phyloP scores from a whole-genome alignment of 2,329 filamentous ascomycete genomes.

The Raffaelea albimanens region DNA sequence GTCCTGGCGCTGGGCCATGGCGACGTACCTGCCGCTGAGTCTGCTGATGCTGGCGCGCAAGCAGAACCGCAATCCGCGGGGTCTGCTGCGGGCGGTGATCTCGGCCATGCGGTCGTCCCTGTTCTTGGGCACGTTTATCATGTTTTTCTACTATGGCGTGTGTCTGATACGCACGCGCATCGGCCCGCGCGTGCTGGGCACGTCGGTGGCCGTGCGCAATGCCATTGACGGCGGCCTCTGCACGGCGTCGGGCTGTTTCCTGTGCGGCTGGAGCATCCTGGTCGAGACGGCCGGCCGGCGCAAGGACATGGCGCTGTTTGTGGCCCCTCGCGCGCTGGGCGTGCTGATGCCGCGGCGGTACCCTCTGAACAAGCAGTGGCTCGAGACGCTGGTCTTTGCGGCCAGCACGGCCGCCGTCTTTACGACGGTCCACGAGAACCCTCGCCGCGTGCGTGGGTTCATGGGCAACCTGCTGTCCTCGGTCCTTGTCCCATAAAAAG shows the following conservation, averaged over 20 bases:
- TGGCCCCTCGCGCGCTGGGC: conserved; percentile 67
- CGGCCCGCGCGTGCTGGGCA: conserved; percentile 59
- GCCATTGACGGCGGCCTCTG: conserved; percentile 55
- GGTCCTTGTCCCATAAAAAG: conserved; percentile 27
- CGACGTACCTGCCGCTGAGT: conserved; percentile 68
- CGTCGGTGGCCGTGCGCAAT: conserved; percentile 35
- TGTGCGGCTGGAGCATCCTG: conserved; percentile 77
- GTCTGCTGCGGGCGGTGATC: conserved; percentile 26
- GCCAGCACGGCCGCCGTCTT: conserved; percentile 61
- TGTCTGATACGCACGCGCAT: conserved; percentile 67
- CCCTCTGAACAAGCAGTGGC: conserved; percentile 50
- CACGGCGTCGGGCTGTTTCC: conserved; percentile 59
- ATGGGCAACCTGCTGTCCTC: conserved; percentile 50
- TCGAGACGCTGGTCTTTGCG: conserved; percentile 58
- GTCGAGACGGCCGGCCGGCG: conserved; percentile 56
- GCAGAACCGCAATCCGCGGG: conserved; percentile 33
- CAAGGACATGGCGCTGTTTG: conserved; percentile 72
- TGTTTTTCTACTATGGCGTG: conserved; percentile 76
- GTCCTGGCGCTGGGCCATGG: conserved; percentile 65
- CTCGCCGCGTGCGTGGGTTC: conserved; percentile 55
- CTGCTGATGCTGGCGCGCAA: conserved; percentile 49
- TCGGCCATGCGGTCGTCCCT: conserved; percentile 63
- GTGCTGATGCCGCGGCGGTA: conserved; percentile 67
- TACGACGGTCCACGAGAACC: conserved; percentile 55
- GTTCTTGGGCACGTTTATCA: conserved; percentile 69